phyloP scores from a whole-genome alignment of 2,329 filamentous ascomycete species.

The Septoria linicola region DNA sequence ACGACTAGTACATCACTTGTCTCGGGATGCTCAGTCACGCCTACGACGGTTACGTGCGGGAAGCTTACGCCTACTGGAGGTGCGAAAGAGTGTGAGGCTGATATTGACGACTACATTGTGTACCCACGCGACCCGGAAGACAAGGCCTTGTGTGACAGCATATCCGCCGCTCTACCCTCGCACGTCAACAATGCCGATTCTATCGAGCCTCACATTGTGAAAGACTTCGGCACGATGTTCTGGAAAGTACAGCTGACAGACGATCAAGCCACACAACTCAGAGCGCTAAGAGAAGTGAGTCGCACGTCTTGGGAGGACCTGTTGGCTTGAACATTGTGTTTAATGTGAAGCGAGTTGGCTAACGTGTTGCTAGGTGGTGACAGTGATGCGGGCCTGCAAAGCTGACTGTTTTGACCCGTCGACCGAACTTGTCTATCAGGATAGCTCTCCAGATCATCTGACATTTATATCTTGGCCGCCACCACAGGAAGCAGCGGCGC shows the following conservation, averaged over 20 bases:
- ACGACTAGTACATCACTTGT: constrained; percentile 1
- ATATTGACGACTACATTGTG: background rate
- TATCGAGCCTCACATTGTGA: background rate
- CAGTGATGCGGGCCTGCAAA: background rate
- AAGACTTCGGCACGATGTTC: background rate
- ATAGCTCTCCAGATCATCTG: background rate
- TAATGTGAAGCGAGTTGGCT: too few species aligned
- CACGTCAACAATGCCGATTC: background rate
- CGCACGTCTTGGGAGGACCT: too few species aligned
- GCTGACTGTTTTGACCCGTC: background rate
- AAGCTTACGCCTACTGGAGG: background rate
- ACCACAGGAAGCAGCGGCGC: background rate
- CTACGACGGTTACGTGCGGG: background rate
- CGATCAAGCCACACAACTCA: too few species aligned
- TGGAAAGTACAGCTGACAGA: background rate
- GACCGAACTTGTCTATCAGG: background rate
- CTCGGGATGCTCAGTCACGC: background rate
- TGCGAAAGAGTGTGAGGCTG: background rate
- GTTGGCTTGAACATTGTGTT: too few species aligned
- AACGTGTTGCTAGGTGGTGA: too few species aligned
- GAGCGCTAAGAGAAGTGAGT: too few species aligned
- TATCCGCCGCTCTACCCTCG: background rate
- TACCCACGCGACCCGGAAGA: background rate
- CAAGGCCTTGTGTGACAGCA: background rate
- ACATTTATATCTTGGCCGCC: background rate